Conservation (phyloP, 23 red algal genomes). For the Gracilaria caudata region DNA sequence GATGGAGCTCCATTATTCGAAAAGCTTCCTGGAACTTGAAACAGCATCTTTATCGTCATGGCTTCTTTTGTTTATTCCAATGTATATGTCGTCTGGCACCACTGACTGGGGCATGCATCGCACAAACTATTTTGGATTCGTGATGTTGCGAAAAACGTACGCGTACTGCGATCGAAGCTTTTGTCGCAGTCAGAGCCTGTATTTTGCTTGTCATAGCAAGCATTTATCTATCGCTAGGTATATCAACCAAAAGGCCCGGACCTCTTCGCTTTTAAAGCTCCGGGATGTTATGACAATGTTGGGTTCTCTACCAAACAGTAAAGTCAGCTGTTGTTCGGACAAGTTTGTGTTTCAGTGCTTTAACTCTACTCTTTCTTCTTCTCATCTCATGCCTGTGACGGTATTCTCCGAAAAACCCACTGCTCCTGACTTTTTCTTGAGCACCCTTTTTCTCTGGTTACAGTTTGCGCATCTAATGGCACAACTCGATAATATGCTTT, state of each 20-base stretch:
- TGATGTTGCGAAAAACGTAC: neutral
- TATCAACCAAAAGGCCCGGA: neutral
- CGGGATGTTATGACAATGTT: too few species aligned
- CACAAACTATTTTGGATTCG: neutral
- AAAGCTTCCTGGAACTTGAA: conserved; percentile 59
- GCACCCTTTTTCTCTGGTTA: too few species aligned
- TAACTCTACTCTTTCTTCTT: too few species aligned
- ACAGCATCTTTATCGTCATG: neutral
- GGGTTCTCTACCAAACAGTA: too few species aligned
- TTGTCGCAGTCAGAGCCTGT: neutral
- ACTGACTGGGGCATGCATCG: neutral
- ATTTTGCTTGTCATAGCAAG: neutral
- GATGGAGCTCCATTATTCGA: conserved; percentile 62
- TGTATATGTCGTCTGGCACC: neutral
- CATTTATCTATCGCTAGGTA: neutral
- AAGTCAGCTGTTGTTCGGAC: too few species aligned
- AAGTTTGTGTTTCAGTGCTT: too few species aligned
- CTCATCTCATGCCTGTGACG: too few species aligned
- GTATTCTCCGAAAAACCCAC: too few species aligned
- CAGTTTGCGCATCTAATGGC: too few species aligned
- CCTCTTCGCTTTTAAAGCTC: too few species aligned
- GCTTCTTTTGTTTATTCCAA: neutral
- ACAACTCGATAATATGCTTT: too few species aligned
- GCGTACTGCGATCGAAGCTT: neutral
- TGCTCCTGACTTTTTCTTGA: too few species aligned